phyloP scores from a whole-genome alignment of 192 early-diverging fungal species.

The Piromyces sp. region DNA sequence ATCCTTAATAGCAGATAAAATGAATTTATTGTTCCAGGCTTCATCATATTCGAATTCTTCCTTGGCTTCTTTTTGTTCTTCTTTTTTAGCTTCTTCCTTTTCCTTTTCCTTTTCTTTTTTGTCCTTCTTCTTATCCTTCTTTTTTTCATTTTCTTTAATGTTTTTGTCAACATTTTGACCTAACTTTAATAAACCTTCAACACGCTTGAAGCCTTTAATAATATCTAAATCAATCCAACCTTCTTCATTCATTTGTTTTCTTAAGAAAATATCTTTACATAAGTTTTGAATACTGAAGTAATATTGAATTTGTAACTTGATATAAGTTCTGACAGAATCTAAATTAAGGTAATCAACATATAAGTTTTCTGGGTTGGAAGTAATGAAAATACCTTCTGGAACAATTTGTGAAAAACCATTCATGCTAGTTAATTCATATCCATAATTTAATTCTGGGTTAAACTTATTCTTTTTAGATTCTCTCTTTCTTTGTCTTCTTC shows the following conservation, averaged over 20 bases:
- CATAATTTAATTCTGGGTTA: not conserved
- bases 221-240: constrained; percentile 67
- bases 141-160: not conserved
- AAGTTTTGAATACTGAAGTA: constrained; percentile 96
- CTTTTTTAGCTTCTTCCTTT: not conserved
- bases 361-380: not conserved
- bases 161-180: not conserved
- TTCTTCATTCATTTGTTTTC: constrained; percentile 71
- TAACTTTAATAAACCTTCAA: constrained; percentile 12
- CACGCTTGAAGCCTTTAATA: constrained; percentile 76
- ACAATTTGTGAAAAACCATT: not conserved
- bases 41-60: constrained; percentile 29
- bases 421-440: not conserved
- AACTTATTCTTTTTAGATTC: not conserved
- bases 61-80: not conserved
- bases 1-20: constrained; percentile 19
- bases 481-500: not conserved
- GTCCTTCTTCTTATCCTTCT: not conserved
- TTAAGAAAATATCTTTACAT: constrained; percentile 88
- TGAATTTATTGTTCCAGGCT: constrained; percentile 15
- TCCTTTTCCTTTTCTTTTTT: not conserved
- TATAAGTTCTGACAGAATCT: not conserved
- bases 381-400: not conserved
- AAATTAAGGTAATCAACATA: not conserved
- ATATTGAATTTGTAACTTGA: constrained; percentile 47